Percentiles rank a stretch among this genome's conserved stretches.
These are phyloP conservation scores for Metarhizium sp. DNA, from an alignment of 2,329 filamentous ascomycete genomes.

Conservation along the genomic window DNA sequence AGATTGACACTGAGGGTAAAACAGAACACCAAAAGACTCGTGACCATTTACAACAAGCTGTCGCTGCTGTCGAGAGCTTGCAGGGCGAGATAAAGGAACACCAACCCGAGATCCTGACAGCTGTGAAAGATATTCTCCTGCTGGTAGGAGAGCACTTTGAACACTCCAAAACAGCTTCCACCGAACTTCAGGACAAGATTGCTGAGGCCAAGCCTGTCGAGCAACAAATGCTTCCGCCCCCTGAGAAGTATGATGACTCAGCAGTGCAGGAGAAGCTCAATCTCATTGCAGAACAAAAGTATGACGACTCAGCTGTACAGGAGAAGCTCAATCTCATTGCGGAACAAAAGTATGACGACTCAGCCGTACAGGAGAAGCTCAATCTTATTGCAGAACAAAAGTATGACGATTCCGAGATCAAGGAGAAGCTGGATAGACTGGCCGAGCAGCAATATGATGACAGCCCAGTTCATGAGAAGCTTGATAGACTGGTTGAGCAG, in stretches of 20 bases:
- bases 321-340: slow-evolving; percentile 41
- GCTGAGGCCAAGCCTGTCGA: slow-evolving; percentile 53
- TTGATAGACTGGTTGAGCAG: slow-evolving; percentile 31
- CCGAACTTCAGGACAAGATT: slow-evolving; percentile 47
- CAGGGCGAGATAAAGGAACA: slow-evolving; percentile 73
- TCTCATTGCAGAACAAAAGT: slow-evolving; percentile 35
- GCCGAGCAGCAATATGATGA: slow-evolving; percentile 21
- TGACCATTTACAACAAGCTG: slow-evolving; percentile 67
- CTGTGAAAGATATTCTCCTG: slow-evolving; percentile 75
- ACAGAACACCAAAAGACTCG: slow-evolving; percentile 75
- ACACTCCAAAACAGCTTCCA: slow-evolving; percentile 62
- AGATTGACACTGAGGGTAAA: slow-evolving; percentile 63
- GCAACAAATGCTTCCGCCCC: slow-evolving; percentile 44
- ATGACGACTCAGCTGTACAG: slow-evolving; percentile 37
- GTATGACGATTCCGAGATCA: slow-evolving; percentile 41
- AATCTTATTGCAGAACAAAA: slow-evolving; percentile 29
- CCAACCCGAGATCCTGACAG: slow-evolving; percentile 80
- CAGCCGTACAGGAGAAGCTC: slow-evolving; percentile 19
- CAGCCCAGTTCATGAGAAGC: slow-evolving; percentile 25
- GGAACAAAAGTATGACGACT: slow-evolving; percentile 17
- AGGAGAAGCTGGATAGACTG: slow-evolving; percentile 35
- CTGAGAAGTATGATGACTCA: slow-evolving; percentile 29
- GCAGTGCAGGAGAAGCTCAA: slow-evolving; percentile 20
- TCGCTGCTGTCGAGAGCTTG: slow-evolving; percentile 63
- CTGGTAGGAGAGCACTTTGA: slow-evolving; percentile 83